Evolutionary conservation across 169 alveolate genomes (phyloP).

Genomic region (Babesia divergens): DNA sequence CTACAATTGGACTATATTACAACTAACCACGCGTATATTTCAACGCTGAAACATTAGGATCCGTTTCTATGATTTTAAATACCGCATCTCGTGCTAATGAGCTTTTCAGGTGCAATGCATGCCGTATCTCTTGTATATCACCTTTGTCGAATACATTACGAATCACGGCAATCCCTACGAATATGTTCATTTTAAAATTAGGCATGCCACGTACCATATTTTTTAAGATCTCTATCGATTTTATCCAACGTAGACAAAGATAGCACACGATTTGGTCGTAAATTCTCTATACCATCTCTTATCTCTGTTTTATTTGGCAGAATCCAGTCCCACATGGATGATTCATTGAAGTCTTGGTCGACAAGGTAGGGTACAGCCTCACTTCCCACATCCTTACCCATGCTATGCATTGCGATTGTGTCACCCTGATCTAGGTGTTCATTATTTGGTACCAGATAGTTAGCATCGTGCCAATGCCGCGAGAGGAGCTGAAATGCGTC

Average conservation of each 20-base stretch:
- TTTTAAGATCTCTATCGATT: neutral
- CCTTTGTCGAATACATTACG: constrained; percentile 41
- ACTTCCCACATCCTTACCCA: constrained; percentile 10
- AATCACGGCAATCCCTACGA: constrained; percentile 53
- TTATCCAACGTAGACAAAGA: constrained; percentile 1
- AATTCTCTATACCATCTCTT: neutral
- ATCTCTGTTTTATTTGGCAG: neutral
- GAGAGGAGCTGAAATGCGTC: constrained; percentile 22
- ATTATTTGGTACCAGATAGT: neutral
- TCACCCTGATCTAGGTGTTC: neutral
- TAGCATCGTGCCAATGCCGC: constrained; percentile 27
- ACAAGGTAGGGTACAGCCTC: constrained; percentile 19
- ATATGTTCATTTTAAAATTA: neutral
- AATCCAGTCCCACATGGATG: constrained; percentile 15
- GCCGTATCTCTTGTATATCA: constrained; percentile 19
- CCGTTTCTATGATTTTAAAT: constrained; percentile 37
- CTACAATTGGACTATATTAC: too few species aligned
- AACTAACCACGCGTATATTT: constrained; percentile 56
- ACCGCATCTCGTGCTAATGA: constrained; percentile 50
- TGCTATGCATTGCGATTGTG: neutral
- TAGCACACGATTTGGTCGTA: neutral
- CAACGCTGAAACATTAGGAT: constrained; percentile 48
- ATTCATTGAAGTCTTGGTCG: neutral
- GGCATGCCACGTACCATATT: neutral
- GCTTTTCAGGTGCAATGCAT: constrained; percentile 18